Base-by-base conservation (phyloP, 495 filamentous ascomycete genomes). In the Hypoxylon lienhwacheense region DNA sequence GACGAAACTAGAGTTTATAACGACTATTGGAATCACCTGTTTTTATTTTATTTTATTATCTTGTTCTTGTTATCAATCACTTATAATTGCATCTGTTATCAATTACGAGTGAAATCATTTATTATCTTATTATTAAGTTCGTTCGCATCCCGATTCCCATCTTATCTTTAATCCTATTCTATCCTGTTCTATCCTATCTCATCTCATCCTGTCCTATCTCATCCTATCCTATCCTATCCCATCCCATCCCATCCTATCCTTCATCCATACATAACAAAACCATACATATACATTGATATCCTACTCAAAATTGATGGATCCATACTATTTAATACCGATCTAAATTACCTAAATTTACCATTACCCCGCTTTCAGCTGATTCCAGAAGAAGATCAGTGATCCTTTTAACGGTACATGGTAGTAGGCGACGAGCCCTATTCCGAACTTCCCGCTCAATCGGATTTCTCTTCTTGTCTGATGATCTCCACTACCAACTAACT, bases 361-460 rank as follows among this genome's bases (percentile, higher is more conserved):
- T 49, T 61, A 61, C 58, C 58, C 58, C 58, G 58, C 58, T 61
- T 42, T 28, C 47, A 55, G 55, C 55, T 53, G 48, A 44, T 28
- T 47, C 31, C 12, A 53, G 35, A 52, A 47, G 28, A 16, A 26
- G 41, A 33, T 31, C 32, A 21, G 19, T 28, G 41, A 17, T 11
- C 21, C n/a, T 5, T 33, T 7, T 33, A 33, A 40, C 8, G 8
- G 8, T 26, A 8, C 24, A n/a, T n/a, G n/a, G n/a, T n/a, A n/a
- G n/a, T n/a, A n/a, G n/a, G n/a, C 8, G 8, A 26, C 8, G 8
- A 26, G 24, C 5, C 5, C 28, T 10, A 45, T 14, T 43, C 55
- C 48, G 55, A 28, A 53, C 40, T 41, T 52, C 55, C 52, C 35
- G 47, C 29, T 50, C 58, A 61, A 61, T 61, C 58, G 47, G 58